Base-by-base conservation (phyloP, 345 rosid genomes). In the Pistacia atlantica region DNA sequence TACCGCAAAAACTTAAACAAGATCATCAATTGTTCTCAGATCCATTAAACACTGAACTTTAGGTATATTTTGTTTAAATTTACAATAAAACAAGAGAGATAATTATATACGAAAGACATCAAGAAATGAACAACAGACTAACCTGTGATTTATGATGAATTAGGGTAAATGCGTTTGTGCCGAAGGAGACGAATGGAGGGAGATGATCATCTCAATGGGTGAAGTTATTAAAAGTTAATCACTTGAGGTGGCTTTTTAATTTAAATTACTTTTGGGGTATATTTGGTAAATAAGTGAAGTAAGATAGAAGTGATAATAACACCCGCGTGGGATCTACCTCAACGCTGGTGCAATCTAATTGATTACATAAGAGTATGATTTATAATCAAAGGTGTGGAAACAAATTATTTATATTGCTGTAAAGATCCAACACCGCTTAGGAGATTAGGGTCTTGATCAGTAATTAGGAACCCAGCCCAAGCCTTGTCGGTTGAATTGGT, bases 71-170 rank as follows among this genome's bases (percentile, higher is more conserved):
- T 2, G 69, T 5, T 42, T 10, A 45, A 25, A 66, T 8, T 42
- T 22, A 18, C 13, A 11, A 38, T 3, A n/a, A 8, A 42, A 5
- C 13, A 51, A 52, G 3, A 31, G 20, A 31, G 0, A 33, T 51
- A 54, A 2, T 14, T 8, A 42, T 12, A 28, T 28, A 3, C 0
- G 14, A 37, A 18, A n/a, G 6, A 17, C n/a, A 60, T 17, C 28
- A 35, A 61, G 20, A 46, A 49, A 31, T 18, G 67, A 22, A 0
- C 4, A 58, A 58, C 28, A 61, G 11, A 46, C 67, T 45, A 16
- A 73, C 76, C 68, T 17, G 68, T 37, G 58, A 61, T 16, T 65
- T 17, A 45, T 25, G 45, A 61, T 16, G 42, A 66, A 9, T 45
- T 3, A 18, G 52, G 5, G 51, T 46, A 12, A 9, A 45, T 46